Evolutionary conservation across 257 asterid genomes (phyloP), one percentile per base, ranked within the genome.

Genomic region (Misopates orontium): DNA sequence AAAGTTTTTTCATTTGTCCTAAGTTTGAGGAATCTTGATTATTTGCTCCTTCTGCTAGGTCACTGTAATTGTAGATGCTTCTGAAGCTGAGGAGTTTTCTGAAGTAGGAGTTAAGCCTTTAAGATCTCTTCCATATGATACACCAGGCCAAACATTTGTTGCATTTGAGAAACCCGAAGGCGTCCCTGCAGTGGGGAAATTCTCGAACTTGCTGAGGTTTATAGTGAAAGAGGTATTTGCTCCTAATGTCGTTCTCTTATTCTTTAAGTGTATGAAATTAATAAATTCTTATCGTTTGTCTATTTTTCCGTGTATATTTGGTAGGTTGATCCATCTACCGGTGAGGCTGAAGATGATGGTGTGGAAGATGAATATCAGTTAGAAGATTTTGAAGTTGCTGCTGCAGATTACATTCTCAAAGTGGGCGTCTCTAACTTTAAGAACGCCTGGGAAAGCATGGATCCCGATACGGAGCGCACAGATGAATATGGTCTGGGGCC

Each of bases 401-500:
- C 96, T 40, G 95, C 99, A 56, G 99, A 95, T 78, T 95, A 95
- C 74, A 78, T 91, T 70, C 84, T 88, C 41, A 95, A 87, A 84
- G 85, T 88, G 15, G 97, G 96, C 0, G 97, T 95, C 57, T 91
- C 99, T 66, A 95, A 95, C 79, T 95, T 91, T 66, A 91, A 82
- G 79, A 95, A 91, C 76, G 95, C 99, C 22, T 95, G 99, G 99
- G 99, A 91, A 77, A 88, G 85, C 81, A 42, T 91, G 84, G 91
- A 76, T 62, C 86, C 94, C 18, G 95, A 81, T 48, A 57, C 64
- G 19, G 98, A 95, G 77, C 87, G 86, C 49, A 66, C 81, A 55
- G 99, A 95, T 62, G 99, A 91, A 71, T 95, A 95, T 71, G 99
- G 99, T 72, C 97, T 95, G 69, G 99, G 99, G 63, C 85, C 91